A percentile compares a stretch with the other conserved stretches of the same genome.
phyloP scores from a whole-genome alignment of 148 eudicot species.

The Chenopodium formosanum region DNA sequence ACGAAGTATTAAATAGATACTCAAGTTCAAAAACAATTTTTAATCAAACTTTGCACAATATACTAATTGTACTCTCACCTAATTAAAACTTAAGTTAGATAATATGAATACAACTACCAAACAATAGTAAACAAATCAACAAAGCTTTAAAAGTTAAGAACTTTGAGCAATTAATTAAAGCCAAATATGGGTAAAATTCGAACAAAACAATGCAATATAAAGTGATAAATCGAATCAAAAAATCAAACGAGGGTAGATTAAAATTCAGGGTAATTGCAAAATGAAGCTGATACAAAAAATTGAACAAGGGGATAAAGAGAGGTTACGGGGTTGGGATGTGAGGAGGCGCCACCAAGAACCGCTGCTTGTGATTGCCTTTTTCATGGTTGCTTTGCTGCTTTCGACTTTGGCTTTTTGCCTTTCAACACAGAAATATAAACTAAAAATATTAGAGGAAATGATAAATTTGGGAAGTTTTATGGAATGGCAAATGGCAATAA shows the following conservation, averaged over 20 bases:
- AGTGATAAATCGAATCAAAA: not conserved
- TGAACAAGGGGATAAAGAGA: not conserved
- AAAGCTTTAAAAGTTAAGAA: too few species aligned
- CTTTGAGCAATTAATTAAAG: not conserved
- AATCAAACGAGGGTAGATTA: not conserved
- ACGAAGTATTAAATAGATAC: not conserved
- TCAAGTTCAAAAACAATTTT: not conserved
- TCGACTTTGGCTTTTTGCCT: too few species aligned
- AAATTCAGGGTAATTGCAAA: not conserved
- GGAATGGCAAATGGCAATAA: too few species aligned
- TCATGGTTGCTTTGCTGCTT: not conserved
- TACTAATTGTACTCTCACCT: not conserved
- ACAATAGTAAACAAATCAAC: not conserved
- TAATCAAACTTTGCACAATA: not conserved
- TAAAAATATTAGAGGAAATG: too few species aligned
- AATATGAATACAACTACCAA: too few species aligned
- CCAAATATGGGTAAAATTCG: not conserved
- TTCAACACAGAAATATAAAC: too few species aligned
- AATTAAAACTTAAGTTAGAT: not conserved
- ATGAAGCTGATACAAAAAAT: too few species aligned
- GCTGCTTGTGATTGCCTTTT: not conserved
- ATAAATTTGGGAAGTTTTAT: too few species aligned
- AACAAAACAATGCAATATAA: too few species aligned
- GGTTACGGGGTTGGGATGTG: not conserved
- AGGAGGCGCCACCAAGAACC: not conserved